Conservation (phyloP, 306 rosid species). For the Dalbergia cultrata region DNA sequence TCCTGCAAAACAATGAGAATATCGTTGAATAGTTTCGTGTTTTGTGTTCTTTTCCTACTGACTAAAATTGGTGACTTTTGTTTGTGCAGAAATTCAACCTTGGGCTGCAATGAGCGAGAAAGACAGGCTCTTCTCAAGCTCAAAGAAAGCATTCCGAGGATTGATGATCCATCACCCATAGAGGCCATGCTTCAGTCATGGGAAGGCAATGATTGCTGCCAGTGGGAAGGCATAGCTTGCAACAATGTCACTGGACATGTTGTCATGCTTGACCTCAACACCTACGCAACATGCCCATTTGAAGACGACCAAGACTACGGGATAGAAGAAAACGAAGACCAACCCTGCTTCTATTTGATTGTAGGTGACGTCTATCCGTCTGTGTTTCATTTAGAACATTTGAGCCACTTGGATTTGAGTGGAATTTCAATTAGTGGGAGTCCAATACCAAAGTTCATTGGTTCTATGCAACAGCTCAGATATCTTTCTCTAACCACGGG, state of each 20-base stretch:
- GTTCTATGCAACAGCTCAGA: not conserved
- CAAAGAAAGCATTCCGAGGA: not conserved
- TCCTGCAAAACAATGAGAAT: not conserved
- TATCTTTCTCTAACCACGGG: not conserved
- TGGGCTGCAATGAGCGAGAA: not conserved
- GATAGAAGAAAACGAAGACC: too few relatives aligned
- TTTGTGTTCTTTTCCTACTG: not conserved
- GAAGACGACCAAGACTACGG: not conserved
- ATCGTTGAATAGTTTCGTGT: not conserved
- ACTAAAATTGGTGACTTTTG: not conserved
- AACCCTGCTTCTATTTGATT: too few relatives aligned
- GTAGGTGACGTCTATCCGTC: not conserved
- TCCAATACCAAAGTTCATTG: not conserved
- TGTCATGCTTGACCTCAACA: not conserved
- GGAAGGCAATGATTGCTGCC: conserved; percentile 5
- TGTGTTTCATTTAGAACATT: not conserved
- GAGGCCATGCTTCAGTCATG: not conserved
- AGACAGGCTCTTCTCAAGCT: not conserved
- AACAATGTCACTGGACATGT: not conserved
- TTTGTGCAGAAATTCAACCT: not conserved
- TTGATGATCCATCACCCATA: not conserved
- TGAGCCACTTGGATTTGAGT: conserved; percentile 12
- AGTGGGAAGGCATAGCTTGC: conserved; percentile 22
- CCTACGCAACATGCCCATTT: not conserved
- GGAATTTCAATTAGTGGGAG: not conserved